Evolutionary conservation across 805 yeast genomes (phyloP).

Genomic region (Saturnispora dispora): DNA sequence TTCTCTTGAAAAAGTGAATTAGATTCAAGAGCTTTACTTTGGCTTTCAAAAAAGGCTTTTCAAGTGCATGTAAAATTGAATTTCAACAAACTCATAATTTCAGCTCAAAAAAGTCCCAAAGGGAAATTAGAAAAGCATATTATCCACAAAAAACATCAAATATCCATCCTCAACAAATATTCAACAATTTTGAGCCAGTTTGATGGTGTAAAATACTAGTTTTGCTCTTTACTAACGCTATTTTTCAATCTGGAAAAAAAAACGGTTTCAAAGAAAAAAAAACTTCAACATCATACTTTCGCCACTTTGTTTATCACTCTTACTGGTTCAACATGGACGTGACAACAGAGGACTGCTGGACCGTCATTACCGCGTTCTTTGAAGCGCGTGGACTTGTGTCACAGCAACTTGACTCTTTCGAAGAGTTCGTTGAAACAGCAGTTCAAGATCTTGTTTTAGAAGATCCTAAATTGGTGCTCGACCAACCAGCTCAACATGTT

Average conservation of each 20-base stretch:
- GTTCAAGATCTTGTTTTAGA: slow-evolving; percentile 96
- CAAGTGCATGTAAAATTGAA: background rate
- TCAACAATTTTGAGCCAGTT: background rate
- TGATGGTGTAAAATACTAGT: too few species aligned
- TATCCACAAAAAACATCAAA: background rate
- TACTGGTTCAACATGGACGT: slow-evolving; percentile 28
- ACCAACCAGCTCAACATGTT: slow-evolving; percentile 97
- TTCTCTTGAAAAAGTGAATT: background rate
- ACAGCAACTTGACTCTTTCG: slow-evolving; percentile 96
- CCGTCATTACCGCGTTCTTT: slow-evolving; percentile 92
- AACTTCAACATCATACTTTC: background rate
- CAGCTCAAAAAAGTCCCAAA: background rate
- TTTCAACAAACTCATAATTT: background rate
- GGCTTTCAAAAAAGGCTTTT: too few species aligned
- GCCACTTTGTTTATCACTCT: slow-evolving; percentile 4
- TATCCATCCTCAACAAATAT: background rate
- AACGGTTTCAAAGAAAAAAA: background rate
- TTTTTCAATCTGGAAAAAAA: background rate
- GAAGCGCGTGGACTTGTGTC: slow-evolving; percentile 95
- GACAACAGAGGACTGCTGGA: slow-evolving; percentile 99
- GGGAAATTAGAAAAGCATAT: background rate
- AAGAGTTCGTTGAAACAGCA: slow-evolving; percentile 93
- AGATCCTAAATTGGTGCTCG: slow-evolving; percentile 86
- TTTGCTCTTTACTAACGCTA: background rate
- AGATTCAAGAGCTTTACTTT: background rate